Conservation (phyloP, 139 green algal species). For the Chlamydomonas incerta region DNA sequence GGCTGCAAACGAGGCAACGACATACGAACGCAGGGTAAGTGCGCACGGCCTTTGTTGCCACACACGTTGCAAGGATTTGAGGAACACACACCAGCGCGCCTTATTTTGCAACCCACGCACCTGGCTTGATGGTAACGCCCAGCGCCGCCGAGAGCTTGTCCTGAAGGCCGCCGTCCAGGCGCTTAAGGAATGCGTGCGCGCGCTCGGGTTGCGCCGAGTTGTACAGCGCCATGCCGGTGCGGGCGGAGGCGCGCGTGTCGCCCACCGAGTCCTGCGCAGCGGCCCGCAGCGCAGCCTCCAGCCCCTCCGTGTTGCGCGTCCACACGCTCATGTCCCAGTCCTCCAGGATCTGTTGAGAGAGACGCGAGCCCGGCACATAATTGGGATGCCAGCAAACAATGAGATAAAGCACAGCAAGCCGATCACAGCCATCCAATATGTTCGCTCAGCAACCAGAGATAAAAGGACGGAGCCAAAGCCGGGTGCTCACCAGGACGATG, state of each 20-base stretch:
- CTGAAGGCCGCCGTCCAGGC: conserved; percentile 62
- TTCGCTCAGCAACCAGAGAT: too few relatives aligned
- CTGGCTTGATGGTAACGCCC: not conserved
- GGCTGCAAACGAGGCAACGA: conserved; percentile 4
- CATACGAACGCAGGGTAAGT: too few relatives aligned
- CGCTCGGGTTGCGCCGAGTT: conserved; percentile 35
- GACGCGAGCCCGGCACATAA: not conserved
- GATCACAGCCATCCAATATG: too few relatives aligned
- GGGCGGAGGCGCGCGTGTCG: conserved; percentile 59
- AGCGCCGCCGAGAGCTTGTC: conserved; percentile 55
- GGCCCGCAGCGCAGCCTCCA: conserved; percentile 62
- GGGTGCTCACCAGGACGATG: conserved; percentile 53
- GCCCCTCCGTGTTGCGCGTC: conserved; percentile 51
- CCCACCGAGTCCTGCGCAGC: conserved; percentile 54
- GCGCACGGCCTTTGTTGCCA: too few relatives aligned
- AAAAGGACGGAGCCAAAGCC: too few relatives aligned
- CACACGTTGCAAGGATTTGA: too few relatives aligned
- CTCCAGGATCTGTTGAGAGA: conserved; percentile 55
- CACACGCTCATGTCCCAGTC: conserved; percentile 56
- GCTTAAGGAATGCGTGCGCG: conserved; percentile 51
- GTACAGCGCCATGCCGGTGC: conserved; percentile 67
- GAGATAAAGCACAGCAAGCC: too few relatives aligned
- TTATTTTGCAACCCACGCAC: too few relatives aligned
- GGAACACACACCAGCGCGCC: too few relatives aligned
- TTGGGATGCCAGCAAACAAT: too few relatives aligned